phyloP scores from a whole-genome alignment of 2,329 filamentous ascomycete genomes.

The Hirsutella rhossiliensis region DNA sequence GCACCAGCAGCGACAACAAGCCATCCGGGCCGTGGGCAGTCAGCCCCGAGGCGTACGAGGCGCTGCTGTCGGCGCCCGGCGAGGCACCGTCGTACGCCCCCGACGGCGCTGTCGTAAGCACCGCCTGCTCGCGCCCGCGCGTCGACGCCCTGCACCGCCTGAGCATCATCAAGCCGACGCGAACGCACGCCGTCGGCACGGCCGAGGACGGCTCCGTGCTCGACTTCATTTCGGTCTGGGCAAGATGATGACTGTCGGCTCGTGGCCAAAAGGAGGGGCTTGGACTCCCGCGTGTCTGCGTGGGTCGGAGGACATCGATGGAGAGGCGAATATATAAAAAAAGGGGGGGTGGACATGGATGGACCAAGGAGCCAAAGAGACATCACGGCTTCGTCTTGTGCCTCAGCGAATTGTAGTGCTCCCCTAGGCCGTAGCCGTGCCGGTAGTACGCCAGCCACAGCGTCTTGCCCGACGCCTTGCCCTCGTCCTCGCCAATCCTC shows the following conservation, averaged over 20 bases:
- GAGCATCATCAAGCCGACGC: slow-evolving; percentile 35
- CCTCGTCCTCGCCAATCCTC: slow-evolving; percentile 45
- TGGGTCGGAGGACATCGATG: neutral
- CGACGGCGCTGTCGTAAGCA: slow-evolving; percentile 29
- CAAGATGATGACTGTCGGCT: no score
- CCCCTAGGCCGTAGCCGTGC: slow-evolving; percentile 85
- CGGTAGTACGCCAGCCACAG: slow-evolving; percentile 92
- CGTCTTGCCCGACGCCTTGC: slow-evolving; percentile 36
- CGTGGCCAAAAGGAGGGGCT: neutral
- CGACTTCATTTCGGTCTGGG: slow-evolving; percentile 45
- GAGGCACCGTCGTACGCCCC: slow-evolving; percentile 48
- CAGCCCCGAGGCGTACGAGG: slow-evolving; percentile 56
- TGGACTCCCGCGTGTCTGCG: neutral
- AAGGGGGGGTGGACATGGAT: neutral
- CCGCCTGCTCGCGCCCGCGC: slow-evolving; percentile 21
- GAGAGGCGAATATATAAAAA: neutral
- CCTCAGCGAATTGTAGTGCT: slow-evolving; percentile 90
- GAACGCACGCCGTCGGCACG: slow-evolving; percentile 36
- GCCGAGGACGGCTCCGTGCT: slow-evolving; percentile 30
- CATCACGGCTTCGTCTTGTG: slow-evolving; percentile 17
- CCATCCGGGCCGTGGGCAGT: slow-evolving; percentile 65
- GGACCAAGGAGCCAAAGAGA: neutral
- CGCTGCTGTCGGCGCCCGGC: slow-evolving; percentile 59
- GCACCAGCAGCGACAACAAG: slow-evolving; percentile 47
- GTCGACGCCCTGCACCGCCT: slow-evolving; percentile 28